These are phyloP conservation scores for Austropuccinia psidii DNA, from an alignment of 1,284 basidiomycete species.

Conservation along the genomic window DNA sequence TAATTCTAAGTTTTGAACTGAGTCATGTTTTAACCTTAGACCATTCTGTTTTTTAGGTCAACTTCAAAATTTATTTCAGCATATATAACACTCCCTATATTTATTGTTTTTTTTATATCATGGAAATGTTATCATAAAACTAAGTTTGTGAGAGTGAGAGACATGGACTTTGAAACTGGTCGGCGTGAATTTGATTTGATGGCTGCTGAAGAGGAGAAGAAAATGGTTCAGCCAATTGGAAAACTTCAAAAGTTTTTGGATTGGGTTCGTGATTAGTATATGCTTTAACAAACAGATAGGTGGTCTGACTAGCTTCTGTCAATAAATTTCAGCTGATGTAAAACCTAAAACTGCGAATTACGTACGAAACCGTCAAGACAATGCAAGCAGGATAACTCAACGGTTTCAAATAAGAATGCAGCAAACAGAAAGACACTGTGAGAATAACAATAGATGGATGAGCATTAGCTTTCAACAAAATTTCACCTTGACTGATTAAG, in stretches of 20 bases:
- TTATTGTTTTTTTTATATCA: conserved; percentile 64
- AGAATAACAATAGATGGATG: too few relatives aligned
- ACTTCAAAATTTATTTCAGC: conserved; percentile 54
- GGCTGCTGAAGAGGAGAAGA: conserved; percentile 32
- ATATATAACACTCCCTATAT: conserved; percentile 67
- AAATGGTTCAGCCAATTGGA: not conserved
- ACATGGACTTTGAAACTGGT: conserved; percentile 71
- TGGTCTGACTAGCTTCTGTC: too few relatives aligned
- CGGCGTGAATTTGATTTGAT: conserved; percentile 43
- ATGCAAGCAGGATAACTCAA: too few relatives aligned
- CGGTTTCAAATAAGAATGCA: too few relatives aligned
- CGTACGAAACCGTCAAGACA: too few relatives aligned
- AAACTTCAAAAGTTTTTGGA: not conserved
- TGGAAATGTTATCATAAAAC: conserved; percentile 55
- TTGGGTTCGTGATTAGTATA: conserved; percentile 19
- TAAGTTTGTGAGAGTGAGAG: conserved; percentile 52
- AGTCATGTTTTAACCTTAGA: conserved; percentile 30
- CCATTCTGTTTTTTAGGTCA: conserved; percentile 9
- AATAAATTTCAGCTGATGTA: too few relatives aligned
- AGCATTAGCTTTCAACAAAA: too few relatives aligned
- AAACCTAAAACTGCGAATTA: too few relatives aligned
- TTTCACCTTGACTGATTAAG: too few relatives aligned
- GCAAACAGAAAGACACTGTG: too few relatives aligned
- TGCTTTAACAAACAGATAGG: too few relatives aligned
- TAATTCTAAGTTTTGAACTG: conserved; percentile 37